A percentile compares a stretch with the other conserved stretches of the same genome.
Conservation (phyloP, 2,329 filamentous ascomycete genomes). For the Alternaria solani region DNA sequence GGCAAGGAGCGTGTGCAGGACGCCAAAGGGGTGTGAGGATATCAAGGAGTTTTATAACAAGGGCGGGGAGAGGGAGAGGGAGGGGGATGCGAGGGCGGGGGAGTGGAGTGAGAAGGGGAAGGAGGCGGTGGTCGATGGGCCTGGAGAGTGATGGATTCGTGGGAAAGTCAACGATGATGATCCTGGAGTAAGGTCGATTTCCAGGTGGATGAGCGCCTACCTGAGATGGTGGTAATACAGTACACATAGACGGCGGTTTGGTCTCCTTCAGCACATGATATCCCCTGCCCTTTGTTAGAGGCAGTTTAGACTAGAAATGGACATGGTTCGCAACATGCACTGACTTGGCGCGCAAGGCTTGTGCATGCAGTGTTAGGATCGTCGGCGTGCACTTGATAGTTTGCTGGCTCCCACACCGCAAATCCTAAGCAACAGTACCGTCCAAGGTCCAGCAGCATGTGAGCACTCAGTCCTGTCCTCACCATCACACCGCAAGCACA, state of each 20-base stretch:
- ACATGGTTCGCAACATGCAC: background rate
- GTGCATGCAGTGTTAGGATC: background rate
- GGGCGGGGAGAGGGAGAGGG: slow-evolving; percentile 26
- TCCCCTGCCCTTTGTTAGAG: background rate
- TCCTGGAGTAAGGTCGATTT: too few relatives aligned
- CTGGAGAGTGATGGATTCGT: slow-evolving; percentile 27
- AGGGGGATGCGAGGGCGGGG: slow-evolving; percentile 39
- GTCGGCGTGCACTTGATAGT: background rate
- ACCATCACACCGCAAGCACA: slow-evolving; percentile 1
- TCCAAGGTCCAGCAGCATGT: background rate
- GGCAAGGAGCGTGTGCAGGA: slow-evolving; percentile 67
- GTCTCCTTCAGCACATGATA: slow-evolving; percentile 5
- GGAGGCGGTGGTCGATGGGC: slow-evolving; percentile 38
- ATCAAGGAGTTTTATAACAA: slow-evolving; percentile 39
- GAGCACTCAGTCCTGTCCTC: background rate
- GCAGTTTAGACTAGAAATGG: background rate
- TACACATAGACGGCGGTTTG: background rate
- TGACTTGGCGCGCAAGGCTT: background rate
- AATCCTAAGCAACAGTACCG: background rate
- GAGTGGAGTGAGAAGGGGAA: slow-evolving; percentile 44
- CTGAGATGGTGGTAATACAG: slow-evolving; percentile 2
- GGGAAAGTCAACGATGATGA: background rate
- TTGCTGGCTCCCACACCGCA: background rate
- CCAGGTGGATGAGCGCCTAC: too few relatives aligned
- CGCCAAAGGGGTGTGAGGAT: slow-evolving; percentile 70